Percentiles rank a stretch among this genome's conserved stretches.
phyloP scores from a whole-genome alignment of 352 stramenopile species.

The Peronospora tabacina region DNA sequence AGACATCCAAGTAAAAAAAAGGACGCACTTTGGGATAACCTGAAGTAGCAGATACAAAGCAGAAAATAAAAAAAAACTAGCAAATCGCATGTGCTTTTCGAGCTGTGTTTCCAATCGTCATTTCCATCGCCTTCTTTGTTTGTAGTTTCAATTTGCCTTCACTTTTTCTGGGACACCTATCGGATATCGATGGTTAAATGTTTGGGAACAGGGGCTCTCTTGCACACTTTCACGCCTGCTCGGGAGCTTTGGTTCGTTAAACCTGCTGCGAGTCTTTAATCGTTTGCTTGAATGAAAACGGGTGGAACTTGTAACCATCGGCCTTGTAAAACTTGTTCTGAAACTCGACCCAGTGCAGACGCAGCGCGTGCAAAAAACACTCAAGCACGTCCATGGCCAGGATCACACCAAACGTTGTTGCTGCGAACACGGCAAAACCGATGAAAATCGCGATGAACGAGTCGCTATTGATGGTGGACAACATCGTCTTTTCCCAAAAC shows the following conservation, averaged over 20 bases:
- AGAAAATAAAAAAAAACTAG: slow-evolving; percentile 17
- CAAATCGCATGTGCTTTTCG: slow-evolving; percentile 20
- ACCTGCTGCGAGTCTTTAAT: slow-evolving; percentile 57
- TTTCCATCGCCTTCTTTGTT: neutral
- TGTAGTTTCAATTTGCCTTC: slow-evolving; percentile 18
- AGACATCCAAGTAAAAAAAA: slow-evolving; percentile 24
- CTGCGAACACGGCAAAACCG: slow-evolving; percentile 89
- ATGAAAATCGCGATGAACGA: slow-evolving; percentile 95
- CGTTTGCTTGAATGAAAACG: slow-evolving; percentile 90
- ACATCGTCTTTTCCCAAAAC: slow-evolving; percentile 99
- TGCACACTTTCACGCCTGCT: no score
- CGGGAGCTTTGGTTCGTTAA: no score
- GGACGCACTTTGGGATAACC: no score
- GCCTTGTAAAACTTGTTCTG: slow-evolving; percentile 99
- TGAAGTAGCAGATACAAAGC: neutral
- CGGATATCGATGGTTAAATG: slow-evolving; percentile 1
- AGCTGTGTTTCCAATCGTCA: slow-evolving; percentile 16
- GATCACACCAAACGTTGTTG: slow-evolving; percentile 95
- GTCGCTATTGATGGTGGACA: slow-evolving; percentile 94
- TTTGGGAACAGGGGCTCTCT: no score
- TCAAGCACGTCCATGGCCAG: slow-evolving; percentile 99
- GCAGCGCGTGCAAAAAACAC: slow-evolving; percentile 98
- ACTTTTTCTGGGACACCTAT: neutral
- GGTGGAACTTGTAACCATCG: slow-evolving; percentile 95
- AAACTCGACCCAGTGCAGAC: slow-evolving; percentile 99